Base-by-base conservation (phyloP, 2,329 filamentous ascomycete genomes). In the Penicillium digitatum region DNA sequence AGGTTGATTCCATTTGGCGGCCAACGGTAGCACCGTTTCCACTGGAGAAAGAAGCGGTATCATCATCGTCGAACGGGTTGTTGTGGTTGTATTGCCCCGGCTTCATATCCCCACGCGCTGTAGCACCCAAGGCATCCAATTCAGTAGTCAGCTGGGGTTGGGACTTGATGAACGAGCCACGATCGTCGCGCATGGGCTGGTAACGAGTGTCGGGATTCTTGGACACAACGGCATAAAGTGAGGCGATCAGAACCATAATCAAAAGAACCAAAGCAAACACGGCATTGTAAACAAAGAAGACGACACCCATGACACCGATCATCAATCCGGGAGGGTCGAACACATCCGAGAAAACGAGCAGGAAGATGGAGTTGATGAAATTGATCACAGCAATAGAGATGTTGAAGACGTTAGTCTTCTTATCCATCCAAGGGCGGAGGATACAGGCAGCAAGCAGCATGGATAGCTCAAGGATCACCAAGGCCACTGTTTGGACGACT, bases 101-200 rank as follows among this genome's bases (percentile, higher is more conserved):
- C 74, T 89, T 89, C 58, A 74, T 69, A 70, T 95, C 91, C 55
- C 91, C 91, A 68, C 92, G 87, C 32, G 92, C 92, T 5, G 91
- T 95, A 16, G 89, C 89, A 61, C 89, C 92, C 54, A 96, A 79
- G 9, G 92, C 92, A 72, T 96, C 91, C 48, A 96, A 82, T 75
- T 96, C 92, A 8, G 91, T 95, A 5, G 87, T 83, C 51, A 96
- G 79, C 68, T 93, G 87, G 5, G 89, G 89, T 73, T 94, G 89
- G 14, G 91, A 96, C 79, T 96, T 96, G 85, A 96, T 96, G 77
- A 97, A 96, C 10, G 92, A 96, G 48, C 90, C 90, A 66, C 93
- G 87, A 74, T 97, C 93, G 68, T 97, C 93, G 52, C 88, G 88
- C 92, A 97, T 96, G 66, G 90, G 91, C 74, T 96, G 90, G 76